A percentile compares a stretch with the other conserved stretches of the same genome.
Conservation (phyloP, 768 basidiomycete genomes). For the Sistotremastrum suecicum region DNA sequence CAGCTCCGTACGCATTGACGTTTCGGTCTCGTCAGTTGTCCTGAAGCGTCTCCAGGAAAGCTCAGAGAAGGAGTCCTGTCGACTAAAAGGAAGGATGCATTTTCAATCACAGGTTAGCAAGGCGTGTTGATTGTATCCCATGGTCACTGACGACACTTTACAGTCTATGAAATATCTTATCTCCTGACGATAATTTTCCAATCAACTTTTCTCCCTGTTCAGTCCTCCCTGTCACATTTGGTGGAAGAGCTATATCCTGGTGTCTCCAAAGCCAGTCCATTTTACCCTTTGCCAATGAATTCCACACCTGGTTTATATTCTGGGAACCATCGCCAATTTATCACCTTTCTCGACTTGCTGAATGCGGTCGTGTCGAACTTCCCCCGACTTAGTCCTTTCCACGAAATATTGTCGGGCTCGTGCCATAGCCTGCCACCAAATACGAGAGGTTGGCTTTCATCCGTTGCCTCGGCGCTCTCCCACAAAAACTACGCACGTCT, state of each 20-base stretch:
- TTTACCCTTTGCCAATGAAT: too few relatives aligned
- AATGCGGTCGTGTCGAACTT: too few relatives aligned
- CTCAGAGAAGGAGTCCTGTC: conserved; percentile 60
- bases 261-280: conserved; percentile 3
- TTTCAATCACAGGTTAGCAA: conserved; percentile 51
- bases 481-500: conserved; percentile 1
- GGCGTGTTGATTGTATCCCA: background rate
- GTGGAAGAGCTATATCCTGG: conserved; percentile 33
- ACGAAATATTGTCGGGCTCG: too few relatives aligned
- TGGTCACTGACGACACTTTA: background rate
- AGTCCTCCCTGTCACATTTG: conserved; percentile 50
- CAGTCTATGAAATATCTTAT: conserved; percentile 66
- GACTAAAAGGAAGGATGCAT: conserved; percentile 40
- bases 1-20: conserved; percentile 42
- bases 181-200: conserved; percentile 50
- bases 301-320: too few relatives aligned
- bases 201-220: conserved; percentile 26
- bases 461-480: too few relatives aligned
- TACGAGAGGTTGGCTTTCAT: too few relatives aligned
- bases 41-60: conserved; percentile 37
- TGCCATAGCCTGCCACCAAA: too few relatives aligned
- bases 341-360: too few relatives aligned
- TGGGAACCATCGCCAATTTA: too few relatives aligned
- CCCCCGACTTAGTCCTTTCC: too few relatives aligned
- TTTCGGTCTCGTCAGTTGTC: background rate